These are phyloP conservation scores for Elsinoe arachidis DNA, from an alignment of 2,329 filamentous ascomycete genomes.

Conservation along the genomic window DNA sequence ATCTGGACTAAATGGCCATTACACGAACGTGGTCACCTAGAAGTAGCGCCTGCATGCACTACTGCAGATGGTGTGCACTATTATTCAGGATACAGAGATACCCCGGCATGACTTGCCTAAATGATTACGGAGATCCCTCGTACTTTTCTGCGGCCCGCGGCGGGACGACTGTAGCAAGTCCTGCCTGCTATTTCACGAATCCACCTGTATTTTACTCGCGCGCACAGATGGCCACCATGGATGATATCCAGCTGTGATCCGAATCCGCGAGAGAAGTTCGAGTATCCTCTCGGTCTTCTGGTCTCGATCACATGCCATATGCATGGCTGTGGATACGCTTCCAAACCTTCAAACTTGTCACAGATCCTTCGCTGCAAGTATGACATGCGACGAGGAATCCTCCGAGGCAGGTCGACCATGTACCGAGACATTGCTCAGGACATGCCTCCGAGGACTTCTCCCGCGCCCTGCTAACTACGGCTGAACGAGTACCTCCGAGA, in stretches of 20 bases:
- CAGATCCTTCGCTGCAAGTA: slow-evolving; percentile 1
- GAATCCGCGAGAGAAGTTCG: not conserved
- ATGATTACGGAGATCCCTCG: slow-evolving; percentile 1
- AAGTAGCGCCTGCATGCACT: not conserved
- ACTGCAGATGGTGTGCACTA: slow-evolving; percentile 7
- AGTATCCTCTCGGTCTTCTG: not conserved
- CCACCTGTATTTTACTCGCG: not conserved
- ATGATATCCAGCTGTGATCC: not conserved
- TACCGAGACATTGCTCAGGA: slow-evolving; percentile 7
- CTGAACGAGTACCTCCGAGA: not conserved
- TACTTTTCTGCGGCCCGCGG: not conserved
- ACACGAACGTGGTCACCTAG: not conserved
- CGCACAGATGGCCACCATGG: not conserved
- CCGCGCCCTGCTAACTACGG: not conserved
- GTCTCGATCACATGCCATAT: not conserved
- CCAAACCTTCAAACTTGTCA: not conserved
- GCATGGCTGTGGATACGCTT: not conserved
- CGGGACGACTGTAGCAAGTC: not conserved
- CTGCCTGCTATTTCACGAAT: not conserved
- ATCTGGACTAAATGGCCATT: not conserved
- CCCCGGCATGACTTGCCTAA: slow-evolving; percentile 8
- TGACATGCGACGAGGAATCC: not conserved
- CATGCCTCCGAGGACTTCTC: not conserved
- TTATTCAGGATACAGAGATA: not conserved
- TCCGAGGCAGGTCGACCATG: slow-evolving; percentile 1